Evolutionary conservation across 2,329 filamentous ascomycete genomes (phyloP).

Genomic region (Davidsoniella australis): DNA sequence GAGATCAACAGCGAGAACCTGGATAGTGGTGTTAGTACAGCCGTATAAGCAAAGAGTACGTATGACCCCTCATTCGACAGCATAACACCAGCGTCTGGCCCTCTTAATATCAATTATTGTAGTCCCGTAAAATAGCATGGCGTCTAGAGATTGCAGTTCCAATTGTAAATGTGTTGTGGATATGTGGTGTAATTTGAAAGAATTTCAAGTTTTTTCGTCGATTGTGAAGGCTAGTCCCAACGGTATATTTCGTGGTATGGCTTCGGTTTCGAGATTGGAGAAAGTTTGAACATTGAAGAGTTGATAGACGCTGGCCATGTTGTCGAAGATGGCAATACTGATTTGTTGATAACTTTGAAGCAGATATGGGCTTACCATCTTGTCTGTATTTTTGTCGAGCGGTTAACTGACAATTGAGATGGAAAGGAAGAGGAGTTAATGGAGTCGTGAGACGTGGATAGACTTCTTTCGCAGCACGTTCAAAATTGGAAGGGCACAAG

Average conservation of each 20-base stretch:
- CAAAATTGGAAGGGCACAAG: constrained; percentile 12
- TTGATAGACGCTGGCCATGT: constrained; percentile 3
- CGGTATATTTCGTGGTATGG: neutral
- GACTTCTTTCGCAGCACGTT: constrained; percentile 12
- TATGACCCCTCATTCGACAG: constrained; percentile 13
- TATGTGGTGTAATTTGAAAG: too few species aligned
- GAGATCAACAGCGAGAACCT: constrained; percentile 99
- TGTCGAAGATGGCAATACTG: constrained; percentile 4
- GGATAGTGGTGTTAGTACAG: constrained; percentile 29
- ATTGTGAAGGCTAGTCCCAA: too few species aligned
- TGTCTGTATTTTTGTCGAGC: constrained; percentile 26
- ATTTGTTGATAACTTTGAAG: neutral
- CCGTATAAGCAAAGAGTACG: constrained; percentile 14
- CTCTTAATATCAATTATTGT: constrained; percentile 14
- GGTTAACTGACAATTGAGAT: constrained; percentile 13
- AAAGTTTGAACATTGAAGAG: too few species aligned
- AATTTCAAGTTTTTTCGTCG: too few species aligned
- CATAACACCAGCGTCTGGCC: constrained; percentile 13
- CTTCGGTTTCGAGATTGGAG: neutral
- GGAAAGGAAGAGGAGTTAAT: constrained; percentile 11
- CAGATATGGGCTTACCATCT: constrained; percentile 43
- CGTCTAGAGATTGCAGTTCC: too few species aligned
- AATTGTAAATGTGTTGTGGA: too few species aligned
- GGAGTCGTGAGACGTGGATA: constrained; percentile 12
- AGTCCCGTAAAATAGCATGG: too few species aligned